Percentiles rank a stretch among this genome's conserved stretches.
Conservation (phyloP, 176 grass and related monocot species). For the Musa acuminata region DNA sequence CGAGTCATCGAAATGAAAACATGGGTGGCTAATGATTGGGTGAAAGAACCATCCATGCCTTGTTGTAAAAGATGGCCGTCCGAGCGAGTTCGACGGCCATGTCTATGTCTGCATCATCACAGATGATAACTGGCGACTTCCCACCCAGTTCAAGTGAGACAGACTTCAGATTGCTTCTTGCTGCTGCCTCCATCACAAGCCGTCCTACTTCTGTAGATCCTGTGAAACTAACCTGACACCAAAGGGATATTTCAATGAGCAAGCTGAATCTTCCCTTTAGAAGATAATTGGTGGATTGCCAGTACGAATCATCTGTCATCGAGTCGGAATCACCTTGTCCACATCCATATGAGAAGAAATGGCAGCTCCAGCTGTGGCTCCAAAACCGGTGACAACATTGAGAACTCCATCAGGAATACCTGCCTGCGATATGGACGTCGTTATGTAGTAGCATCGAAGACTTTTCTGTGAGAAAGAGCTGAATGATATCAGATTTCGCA, state of each 20-base stretch:
- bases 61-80: conserved; percentile 55
- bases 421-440: conserved; percentile 24
- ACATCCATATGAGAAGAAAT: conserved; percentile 73
- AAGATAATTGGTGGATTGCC: neutral
- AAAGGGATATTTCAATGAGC: neutral
- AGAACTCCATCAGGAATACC: conserved; percentile 79
- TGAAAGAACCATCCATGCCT: conserved; percentile 29
- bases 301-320: neutral
- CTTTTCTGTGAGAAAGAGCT: neutral
- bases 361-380: conserved; percentile 51
- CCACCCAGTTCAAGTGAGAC: conserved; percentile 84
- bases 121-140: conserved; percentile 75
- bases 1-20: too few relatives aligned
- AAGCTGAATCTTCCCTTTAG: neutral
- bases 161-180: conserved; percentile 70
- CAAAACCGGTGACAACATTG: conserved; percentile 70
- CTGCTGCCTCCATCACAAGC: conserved; percentile 59
- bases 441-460: neutral
- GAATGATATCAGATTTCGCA: neutral
- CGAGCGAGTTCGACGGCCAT: conserved; percentile 52
- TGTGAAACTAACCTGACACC: conserved; percentile 64
- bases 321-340: conserved; percentile 34
- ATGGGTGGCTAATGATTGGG: neutral
- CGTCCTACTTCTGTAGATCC: conserved; percentile 64
- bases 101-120: conserved; percentile 76